Conservation (phyloP, 805 yeast species). For the Candida yuanshanica region DNA sequence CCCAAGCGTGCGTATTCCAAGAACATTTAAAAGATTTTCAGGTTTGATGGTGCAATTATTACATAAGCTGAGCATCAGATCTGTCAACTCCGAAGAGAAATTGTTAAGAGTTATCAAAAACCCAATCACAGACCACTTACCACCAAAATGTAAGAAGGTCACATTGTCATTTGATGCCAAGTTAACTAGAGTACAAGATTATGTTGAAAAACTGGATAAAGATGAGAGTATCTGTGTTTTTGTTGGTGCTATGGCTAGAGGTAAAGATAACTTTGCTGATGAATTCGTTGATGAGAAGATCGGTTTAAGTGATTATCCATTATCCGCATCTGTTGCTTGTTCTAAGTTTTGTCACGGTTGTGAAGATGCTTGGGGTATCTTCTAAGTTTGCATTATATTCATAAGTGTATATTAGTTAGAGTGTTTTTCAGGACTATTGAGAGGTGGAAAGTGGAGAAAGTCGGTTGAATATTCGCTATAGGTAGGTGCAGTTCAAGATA, state of each 20-base stretch:
- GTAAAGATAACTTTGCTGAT: constrained; percentile 95
- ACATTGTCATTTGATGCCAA: constrained; percentile 92
- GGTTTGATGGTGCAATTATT: constrained; percentile 96
- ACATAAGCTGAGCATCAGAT: constrained; percentile 87
- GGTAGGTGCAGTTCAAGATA: no score
- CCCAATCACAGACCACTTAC: constrained; percentile 95
- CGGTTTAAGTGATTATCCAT: constrained; percentile 91
- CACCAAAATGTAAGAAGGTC: constrained; percentile 90
- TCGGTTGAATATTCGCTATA: no score
- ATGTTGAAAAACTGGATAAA: constrained; percentile 68
- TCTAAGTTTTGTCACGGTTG: constrained; percentile 98
- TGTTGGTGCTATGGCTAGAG: constrained; percentile 99
- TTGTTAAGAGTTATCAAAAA: constrained; percentile 90
- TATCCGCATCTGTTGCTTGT: constrained; percentile 97
- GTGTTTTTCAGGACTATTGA: no score
- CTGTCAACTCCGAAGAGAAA: constrained; percentile 93
- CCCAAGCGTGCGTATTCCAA: constrained; percentile 94
- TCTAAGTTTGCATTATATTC: constrained; percentile 9
- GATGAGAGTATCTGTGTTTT: constrained; percentile 96
- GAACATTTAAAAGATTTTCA: constrained; percentile 95
- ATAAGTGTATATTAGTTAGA: not conserved
- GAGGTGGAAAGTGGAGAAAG: not conserved
- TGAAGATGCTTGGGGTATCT: constrained; percentile 94
- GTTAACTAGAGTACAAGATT: constrained; percentile 83
- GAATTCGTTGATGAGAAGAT: constrained; percentile 95